These are phyloP conservation scores for Stemphylium lycopersici DNA, from an alignment of 2,329 filamentous ascomycete species.

Conservation along the genomic window DNA sequence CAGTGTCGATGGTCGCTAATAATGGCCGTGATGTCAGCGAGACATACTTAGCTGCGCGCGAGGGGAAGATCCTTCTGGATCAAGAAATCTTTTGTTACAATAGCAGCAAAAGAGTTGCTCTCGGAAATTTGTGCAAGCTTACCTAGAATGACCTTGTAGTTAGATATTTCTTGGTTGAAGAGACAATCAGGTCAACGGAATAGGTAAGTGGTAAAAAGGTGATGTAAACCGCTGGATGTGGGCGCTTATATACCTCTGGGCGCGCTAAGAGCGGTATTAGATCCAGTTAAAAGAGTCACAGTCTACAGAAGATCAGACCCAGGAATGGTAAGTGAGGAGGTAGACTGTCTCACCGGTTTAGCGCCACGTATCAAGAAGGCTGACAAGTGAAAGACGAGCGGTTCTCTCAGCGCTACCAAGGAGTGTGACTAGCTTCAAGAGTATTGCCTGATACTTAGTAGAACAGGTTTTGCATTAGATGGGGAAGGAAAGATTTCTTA, in stretches of 20 bases:
- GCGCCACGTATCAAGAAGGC: neutral
- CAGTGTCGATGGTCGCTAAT: neutral
- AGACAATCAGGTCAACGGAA: neutral
- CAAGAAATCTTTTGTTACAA: no score
- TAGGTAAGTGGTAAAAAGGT: neutral
- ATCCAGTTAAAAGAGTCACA: neutral
- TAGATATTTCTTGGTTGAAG: neutral
- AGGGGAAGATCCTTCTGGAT: no score
- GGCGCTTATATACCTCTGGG: neutral
- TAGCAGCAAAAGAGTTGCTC: neutral
- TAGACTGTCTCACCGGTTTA: neutral
- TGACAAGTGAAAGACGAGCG: slow-evolving; percentile 7
- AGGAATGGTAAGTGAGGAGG: neutral
- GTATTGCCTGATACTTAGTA: neutral
- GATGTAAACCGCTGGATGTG: neutral
- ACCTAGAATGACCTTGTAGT: neutral
- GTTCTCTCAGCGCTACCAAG: neutral
- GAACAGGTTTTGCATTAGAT: neutral
- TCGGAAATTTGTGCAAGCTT: neutral
- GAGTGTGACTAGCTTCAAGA: neutral
- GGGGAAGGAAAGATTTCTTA: neutral
- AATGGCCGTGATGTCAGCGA: no score
- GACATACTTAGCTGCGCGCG: no score
- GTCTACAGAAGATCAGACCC: neutral
- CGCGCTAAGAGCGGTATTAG: neutral